Conservation (phyloP, 192 early-diverging fungal genomes). For the Backusella luteola region DNA sequence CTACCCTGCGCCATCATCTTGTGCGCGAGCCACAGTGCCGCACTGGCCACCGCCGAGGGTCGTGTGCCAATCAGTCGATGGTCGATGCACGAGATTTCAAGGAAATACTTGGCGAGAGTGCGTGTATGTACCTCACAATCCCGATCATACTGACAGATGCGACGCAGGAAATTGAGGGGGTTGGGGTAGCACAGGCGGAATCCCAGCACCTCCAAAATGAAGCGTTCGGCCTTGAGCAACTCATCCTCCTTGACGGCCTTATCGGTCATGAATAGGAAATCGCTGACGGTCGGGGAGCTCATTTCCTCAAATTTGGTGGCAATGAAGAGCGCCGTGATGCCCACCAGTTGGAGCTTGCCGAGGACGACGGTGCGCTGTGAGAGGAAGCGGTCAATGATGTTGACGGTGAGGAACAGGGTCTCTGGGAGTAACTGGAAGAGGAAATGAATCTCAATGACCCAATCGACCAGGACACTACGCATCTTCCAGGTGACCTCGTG, state of each 20-base stretch:
- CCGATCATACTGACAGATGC: slow-evolving; percentile 80
- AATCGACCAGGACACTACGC: slow-evolving; percentile 91
- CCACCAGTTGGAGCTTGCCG: slow-evolving; percentile 92
- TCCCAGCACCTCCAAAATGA: slow-evolving; percentile 82
- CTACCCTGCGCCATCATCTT: slow-evolving; percentile 69
- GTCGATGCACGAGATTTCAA: slow-evolving; percentile 92
- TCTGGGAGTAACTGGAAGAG: slow-evolving; percentile 92
- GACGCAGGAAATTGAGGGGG: slow-evolving; percentile 91
- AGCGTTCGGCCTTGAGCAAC: slow-evolving; percentile 89
- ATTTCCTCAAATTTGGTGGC: slow-evolving; percentile 97
- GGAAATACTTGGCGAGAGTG: slow-evolving; percentile 91
- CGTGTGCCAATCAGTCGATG: slow-evolving; percentile 68
- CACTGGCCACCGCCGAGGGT: slow-evolving; percentile 78
- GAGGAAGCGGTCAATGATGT: slow-evolving; percentile 95
- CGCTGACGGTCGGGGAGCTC: slow-evolving; percentile 72
- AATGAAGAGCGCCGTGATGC: slow-evolving; percentile 85
- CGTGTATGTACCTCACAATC: slow-evolving; percentile 88
- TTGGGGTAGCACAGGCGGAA: slow-evolving; percentile 88
- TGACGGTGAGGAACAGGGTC: slow-evolving; percentile 90
- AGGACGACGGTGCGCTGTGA: slow-evolving; percentile 80
- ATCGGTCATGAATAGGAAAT: slow-evolving; percentile 88
- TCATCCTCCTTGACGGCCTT: slow-evolving; percentile 78
- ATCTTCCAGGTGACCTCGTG: slow-evolving; percentile 88
- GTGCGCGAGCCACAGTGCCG: slow-evolving; percentile 77
- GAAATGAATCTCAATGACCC: slow-evolving; percentile 91